Evolutionary conservation across 2,329 filamentous ascomycete genomes (phyloP).

Genomic region (Aureobasidium sp.): DNA sequence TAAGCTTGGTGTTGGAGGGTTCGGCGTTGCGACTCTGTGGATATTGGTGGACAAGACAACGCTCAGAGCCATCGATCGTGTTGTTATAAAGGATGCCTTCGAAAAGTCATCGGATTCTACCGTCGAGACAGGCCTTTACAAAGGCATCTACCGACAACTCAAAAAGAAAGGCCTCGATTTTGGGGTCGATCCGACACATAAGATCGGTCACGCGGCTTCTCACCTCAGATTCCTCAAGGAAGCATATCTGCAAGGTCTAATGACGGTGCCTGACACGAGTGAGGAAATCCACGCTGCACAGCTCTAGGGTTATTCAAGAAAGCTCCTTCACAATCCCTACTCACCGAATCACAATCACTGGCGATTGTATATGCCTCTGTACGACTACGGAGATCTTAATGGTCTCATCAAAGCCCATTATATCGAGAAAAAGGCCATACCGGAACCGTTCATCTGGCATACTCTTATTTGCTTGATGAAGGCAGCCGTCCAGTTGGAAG

Average conservation of each 20-base stretch:
- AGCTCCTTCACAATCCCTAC: background rate
- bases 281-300: background rate
- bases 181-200: background rate
- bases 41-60: background rate
- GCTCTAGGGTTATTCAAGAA: background rate
- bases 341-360: background rate
- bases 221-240: background rate
- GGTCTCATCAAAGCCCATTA: background rate
- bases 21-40: background rate
- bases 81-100: background rate
- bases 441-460: constrained; percentile 1
- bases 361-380: background rate
- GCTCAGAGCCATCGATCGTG: background rate
- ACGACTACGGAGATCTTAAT: background rate
- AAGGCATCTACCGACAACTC: background rate
- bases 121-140: background rate
- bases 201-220: background rate
- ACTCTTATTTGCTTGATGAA: background rate
- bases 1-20: background rate
- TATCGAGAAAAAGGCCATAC: background rate
- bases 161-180: background rate
- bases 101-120: background rate
- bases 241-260: background rate
- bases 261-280: background rate
- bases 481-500: background rate